These are phyloP conservation scores for Gossypium anomalum DNA, from an alignment of 345 rosid species.

Conservation along the genomic window DNA sequence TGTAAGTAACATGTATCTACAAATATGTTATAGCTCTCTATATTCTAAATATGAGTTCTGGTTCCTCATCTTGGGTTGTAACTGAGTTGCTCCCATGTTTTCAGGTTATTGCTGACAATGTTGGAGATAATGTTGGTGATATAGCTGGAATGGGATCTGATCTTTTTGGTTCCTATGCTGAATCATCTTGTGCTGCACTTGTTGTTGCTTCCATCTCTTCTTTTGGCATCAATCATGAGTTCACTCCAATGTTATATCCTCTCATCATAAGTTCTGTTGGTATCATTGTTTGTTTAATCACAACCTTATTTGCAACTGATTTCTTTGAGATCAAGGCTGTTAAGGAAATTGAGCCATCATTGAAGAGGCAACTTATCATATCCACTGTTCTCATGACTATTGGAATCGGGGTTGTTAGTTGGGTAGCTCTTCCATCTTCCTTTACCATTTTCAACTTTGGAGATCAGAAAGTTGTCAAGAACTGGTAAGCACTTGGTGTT, in stretches of 20 bases:
- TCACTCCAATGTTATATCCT: conserved; percentile 64
- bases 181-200: conserved; percentile 48
- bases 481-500: conserved; percentile 39
- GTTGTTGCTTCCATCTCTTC: conserved; percentile 76
- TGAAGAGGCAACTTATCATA: conserved; percentile 63
- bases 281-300: conserved; percentile 58
- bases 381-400: conserved; percentile 66
- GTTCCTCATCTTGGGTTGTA: background rate
- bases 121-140: conserved; percentile 80
- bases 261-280: conserved; percentile 65
- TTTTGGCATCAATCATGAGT: conserved; percentile 60
- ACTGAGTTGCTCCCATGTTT: conserved; percentile 16
- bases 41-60: background rate
- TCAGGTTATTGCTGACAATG: conserved; percentile 89
- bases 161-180: conserved; percentile 49
- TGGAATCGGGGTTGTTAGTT: conserved; percentile 55
- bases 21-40: background rate
- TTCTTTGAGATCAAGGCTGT: conserved; percentile 33
- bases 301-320: conserved; percentile 58
- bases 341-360: conserved; percentile 62
- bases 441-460: conserved; percentile 23
- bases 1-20: conserved; percentile 33
- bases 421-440: conserved; percentile 56
- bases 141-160: conserved; percentile 85
- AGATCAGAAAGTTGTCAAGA: conserved; percentile 56